These are phyloP conservation scores for Pleodorina starrii DNA, from an alignment of 139 green algal genomes.

Conservation along the genomic window DNA sequence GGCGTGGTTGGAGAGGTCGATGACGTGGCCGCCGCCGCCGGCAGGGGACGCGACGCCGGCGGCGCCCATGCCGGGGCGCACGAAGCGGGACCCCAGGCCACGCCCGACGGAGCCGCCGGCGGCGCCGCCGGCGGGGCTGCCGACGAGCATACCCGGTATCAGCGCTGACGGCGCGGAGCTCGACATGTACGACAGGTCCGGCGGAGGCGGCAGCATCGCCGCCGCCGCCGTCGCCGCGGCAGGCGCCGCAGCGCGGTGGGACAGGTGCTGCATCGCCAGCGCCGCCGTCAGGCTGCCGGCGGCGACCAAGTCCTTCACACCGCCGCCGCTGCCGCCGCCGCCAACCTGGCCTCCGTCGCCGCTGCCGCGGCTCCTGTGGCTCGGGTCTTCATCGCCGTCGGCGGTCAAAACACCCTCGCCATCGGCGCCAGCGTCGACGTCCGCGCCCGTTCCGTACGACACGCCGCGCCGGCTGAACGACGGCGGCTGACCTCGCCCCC, in stretches of 20 bases:
- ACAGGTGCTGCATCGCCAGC: not conserved
- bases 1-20: not conserved
- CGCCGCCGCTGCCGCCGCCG: not conserved
- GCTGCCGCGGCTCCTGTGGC: not conserved
- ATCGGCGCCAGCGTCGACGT: not conserved
- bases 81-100: not conserved
- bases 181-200: not conserved
- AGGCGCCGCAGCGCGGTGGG: not conserved
- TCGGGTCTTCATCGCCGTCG: not conserved
- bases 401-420: not conserved
- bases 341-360: not conserved
- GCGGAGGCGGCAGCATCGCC: not conserved
- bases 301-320: not conserved
- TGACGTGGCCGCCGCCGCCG: not conserved
- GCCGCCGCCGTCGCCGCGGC: not conserved
- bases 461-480: slow-evolving; percentile 14
- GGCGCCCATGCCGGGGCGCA: not conserved
- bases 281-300: slow-evolving; percentile 5
- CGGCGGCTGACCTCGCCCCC: not conserved
- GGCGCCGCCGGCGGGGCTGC: not conserved
- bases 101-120: not conserved
- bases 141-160: not conserved
- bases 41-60: not conserved
- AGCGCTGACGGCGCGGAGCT: not conserved
- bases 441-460: not conserved